Evolutionary conservation across 2,329 filamentous ascomycete genomes (phyloP).

Genomic region (Dissoconium aciculare): DNA sequence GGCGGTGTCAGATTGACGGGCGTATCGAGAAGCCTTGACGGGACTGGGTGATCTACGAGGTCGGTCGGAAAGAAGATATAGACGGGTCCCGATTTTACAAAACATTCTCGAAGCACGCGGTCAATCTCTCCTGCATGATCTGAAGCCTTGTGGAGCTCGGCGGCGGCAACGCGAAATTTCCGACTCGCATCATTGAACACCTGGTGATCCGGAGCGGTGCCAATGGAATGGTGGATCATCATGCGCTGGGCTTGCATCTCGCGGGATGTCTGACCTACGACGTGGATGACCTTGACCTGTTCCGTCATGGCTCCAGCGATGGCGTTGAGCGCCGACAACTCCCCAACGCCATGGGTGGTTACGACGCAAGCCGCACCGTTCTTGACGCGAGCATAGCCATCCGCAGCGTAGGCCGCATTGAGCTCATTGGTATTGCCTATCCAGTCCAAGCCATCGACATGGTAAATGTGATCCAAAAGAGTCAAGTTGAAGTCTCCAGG

Average conservation of each 20-base stretch:
- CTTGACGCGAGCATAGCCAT: slow-evolving; percentile 62
- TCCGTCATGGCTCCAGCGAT: slow-evolving; percentile 62
- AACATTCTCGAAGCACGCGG: slow-evolving; percentile 15
- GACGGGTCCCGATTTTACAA: slow-evolving; percentile 13
- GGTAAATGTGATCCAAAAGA: slow-evolving; percentile 22
- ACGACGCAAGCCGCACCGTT: slow-evolving; percentile 55
- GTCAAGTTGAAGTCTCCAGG: slow-evolving; percentile 28
- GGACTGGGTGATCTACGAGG: slow-evolving; percentile 9
- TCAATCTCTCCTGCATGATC: slow-evolving; percentile 18
- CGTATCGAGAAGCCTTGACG: slow-evolving; percentile 6
- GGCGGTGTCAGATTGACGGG: slow-evolving; percentile 5
- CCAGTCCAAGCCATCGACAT: slow-evolving; percentile 26
- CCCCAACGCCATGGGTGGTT: slow-evolving; percentile 61
- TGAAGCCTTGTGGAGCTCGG: slow-evolving; percentile 11
- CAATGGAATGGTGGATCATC: slow-evolving; percentile 19
- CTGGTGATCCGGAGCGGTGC: slow-evolving; percentile 14
- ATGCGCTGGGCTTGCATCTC: slow-evolving; percentile 9
- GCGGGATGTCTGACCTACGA: slow-evolving; percentile 38
- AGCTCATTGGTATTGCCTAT: slow-evolving; percentile 25
- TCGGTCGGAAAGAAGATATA: slow-evolving; percentile 18
- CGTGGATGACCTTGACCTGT: slow-evolving; percentile 50
- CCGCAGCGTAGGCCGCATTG: slow-evolving; percentile 49
- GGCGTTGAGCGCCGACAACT: slow-evolving; percentile 55
- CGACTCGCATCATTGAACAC: slow-evolving; percentile 18
- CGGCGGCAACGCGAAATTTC: slow-evolving; percentile 16